Percentiles rank a stretch among this genome's conserved stretches.
Evolutionary conservation across 129 eudicot genomes (phyloP).

Genomic region (Ambrosia artemisiifolia): DNA sequence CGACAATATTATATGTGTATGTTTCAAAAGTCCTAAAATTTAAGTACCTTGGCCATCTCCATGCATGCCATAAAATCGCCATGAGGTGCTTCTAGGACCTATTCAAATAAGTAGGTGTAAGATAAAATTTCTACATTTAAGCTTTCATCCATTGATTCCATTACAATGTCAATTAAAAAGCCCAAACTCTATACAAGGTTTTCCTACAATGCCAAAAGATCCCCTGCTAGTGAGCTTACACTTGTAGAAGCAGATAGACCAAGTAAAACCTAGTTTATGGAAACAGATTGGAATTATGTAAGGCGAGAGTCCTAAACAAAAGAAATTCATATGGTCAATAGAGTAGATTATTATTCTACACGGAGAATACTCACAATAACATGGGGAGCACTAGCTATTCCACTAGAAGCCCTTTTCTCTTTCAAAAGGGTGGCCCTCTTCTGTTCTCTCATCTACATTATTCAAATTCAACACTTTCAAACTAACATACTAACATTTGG

Average conservation of each 20-base stretch:
- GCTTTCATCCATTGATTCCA: not conserved
- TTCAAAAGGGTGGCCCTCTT: conserved; percentile 70
- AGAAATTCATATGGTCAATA: not conserved
- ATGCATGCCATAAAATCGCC: conserved; percentile 84
- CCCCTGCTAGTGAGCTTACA: conserved; percentile 55
- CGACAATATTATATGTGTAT: not conserved
- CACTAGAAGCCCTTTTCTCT: conserved; percentile 67
- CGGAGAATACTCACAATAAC: conserved; percentile 62
- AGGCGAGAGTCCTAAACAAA: not conserved
- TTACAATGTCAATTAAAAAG: not conserved
- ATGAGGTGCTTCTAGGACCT: conserved; percentile 95
- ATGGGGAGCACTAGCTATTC: conserved; percentile 76
- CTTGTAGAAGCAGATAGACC: conserved; percentile 73
- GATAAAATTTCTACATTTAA: not conserved
- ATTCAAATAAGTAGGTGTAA: conserved; percentile 6
- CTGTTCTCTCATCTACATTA: conserved; percentile 73
- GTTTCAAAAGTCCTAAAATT: not conserved
- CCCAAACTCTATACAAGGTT: not conserved
- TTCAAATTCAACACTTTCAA: conserved; percentile 7
- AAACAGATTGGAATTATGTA: not conserved
- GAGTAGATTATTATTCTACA: not conserved
- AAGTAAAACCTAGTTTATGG: conserved; percentile 60
- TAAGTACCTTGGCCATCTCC: conserved; percentile 97
- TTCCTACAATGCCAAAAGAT: conserved; percentile 47
- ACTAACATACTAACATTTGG: not conserved